Conservation (phyloP, 306 rosid genomes). For the Acacia confusa region DNA sequence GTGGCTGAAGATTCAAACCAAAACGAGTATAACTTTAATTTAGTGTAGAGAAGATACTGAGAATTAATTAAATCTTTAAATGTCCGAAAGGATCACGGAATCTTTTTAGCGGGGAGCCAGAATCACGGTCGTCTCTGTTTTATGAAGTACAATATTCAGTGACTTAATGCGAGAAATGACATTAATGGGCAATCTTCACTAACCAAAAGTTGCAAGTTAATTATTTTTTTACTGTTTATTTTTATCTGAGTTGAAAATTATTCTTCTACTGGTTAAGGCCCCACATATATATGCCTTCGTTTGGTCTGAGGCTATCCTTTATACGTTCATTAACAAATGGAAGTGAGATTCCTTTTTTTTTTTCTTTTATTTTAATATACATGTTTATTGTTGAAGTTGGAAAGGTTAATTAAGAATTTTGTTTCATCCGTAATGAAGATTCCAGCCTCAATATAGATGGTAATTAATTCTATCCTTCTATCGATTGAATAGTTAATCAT, state of each 20-base stretch:
- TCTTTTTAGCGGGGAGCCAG: neutral
- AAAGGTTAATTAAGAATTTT: neutral
- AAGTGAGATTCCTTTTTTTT: neutral
- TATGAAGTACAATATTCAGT: neutral
- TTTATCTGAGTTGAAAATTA: too few relatives aligned
- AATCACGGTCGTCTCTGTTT: neutral
- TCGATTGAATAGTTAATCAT: neutral
- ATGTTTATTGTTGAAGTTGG: neutral
- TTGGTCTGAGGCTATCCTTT: neutral
- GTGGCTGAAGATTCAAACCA: neutral
- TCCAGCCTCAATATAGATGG: too few relatives aligned
- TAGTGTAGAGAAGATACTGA: neutral
- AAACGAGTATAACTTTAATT: neutral
- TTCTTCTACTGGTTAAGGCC: neutral
- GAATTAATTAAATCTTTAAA: neutral
- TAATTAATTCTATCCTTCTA: too few relatives aligned
- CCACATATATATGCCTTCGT: neutral
- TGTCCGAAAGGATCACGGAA: neutral
- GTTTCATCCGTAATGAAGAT: neutral
- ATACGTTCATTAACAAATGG: neutral
- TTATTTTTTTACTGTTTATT: neutral
- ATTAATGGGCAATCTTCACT: constrained; percentile 9
- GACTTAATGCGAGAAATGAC: constrained; percentile 1
- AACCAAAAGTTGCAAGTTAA: neutral
- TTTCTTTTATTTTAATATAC: neutral